phyloP scores from a whole-genome alignment of 2,329 filamentous ascomycete species.

The Sporothrix pseudoabietina region DNA sequence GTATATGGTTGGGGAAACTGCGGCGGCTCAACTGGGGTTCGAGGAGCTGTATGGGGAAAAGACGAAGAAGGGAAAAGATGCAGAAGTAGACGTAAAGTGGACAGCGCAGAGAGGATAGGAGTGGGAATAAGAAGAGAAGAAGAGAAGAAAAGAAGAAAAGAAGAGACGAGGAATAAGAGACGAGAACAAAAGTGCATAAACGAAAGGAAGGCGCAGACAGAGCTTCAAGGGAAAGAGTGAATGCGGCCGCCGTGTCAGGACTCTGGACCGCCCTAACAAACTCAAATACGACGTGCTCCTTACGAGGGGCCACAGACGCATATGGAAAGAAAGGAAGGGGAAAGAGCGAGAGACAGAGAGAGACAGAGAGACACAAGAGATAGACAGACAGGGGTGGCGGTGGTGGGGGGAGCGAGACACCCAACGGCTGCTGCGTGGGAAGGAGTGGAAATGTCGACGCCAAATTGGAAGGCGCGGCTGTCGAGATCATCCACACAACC shows the following conservation, averaged over 20 bases:
- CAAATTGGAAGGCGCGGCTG: slow-evolving; percentile 9
- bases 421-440: neutral
- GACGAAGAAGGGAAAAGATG: neutral
- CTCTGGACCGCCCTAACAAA: neutral
- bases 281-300: neutral
- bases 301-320: neutral
- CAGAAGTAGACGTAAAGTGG: neutral
- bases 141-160: neutral
- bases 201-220: too few species aligned
- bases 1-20: slow-evolving; percentile 23
- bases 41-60: neutral
- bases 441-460: neutral
- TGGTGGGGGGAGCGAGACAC: neutral
- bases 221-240: neutral
- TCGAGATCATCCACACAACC: neutral
- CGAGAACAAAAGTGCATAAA: neutral
- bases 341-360: neutral
- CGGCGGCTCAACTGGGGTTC: slow-evolving; percentile 15
- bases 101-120: neutral
- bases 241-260: neutral
- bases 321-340: neutral
- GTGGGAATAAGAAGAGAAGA: neutral
- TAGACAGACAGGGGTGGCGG: slow-evolving; percentile 1
- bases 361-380: too few species aligned
- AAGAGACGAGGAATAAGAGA: neutral